These are phyloP conservation scores for Hibiscus mutabilis DNA, from an alignment of 345 rosid genomes.

Conservation along the genomic window DNA sequence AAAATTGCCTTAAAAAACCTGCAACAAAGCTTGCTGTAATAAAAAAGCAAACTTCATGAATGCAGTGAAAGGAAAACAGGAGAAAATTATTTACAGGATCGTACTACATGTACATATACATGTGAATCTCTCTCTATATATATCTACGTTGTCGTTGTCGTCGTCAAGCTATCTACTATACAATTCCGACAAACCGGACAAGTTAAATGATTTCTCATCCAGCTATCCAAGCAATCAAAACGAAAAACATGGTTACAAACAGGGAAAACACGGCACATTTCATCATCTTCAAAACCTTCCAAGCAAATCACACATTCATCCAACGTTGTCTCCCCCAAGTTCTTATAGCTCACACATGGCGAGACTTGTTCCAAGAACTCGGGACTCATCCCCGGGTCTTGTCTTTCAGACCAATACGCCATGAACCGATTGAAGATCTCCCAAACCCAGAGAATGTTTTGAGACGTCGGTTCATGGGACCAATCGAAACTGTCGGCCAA, in stretches of 20 bases:
- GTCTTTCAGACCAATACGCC: not conserved
- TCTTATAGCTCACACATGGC: constrained; percentile 2
- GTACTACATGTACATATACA: too few relatives aligned
- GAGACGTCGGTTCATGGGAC: not conserved
- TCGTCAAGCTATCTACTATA: not conserved
- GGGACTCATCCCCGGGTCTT: not conserved
- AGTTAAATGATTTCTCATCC: constrained; percentile 15
- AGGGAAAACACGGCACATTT: constrained; percentile 16
- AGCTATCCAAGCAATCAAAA: constrained; percentile 13
- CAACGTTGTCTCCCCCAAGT: not conserved
- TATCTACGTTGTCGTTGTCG: too few relatives aligned
- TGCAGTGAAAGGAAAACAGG: not conserved
- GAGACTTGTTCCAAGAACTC: not conserved
- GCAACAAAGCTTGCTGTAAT: not conserved
- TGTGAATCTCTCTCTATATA: too few relatives aligned
- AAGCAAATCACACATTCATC: constrained; percentile 34
- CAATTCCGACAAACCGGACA: constrained; percentile 20
- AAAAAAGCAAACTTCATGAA: too few relatives aligned
- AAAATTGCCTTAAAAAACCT: not conserved
- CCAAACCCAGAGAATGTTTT: not conserved
- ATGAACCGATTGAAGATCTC: not conserved
- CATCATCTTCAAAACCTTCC: constrained; percentile 23
- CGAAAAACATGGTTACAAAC: constrained; percentile 17
- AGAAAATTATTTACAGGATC: not conserved
- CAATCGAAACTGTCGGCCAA: not conserved